Conservation (phyloP, 1,284 basidiomycete species). For the Sparassis latifolia region DNA sequence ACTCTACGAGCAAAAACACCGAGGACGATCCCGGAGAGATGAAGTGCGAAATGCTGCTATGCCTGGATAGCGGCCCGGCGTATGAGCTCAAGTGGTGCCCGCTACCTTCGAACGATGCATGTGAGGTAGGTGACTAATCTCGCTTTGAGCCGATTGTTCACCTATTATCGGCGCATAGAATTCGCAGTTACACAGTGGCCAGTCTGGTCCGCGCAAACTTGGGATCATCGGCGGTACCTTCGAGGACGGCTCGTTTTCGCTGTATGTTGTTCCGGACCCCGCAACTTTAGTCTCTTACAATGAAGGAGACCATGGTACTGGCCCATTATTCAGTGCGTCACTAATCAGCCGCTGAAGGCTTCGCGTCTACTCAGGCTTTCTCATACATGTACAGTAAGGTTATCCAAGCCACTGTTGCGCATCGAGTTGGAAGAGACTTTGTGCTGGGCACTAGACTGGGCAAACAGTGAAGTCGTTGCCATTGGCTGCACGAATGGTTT, state of each 20-base stretch:
- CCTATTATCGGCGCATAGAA: background rate
- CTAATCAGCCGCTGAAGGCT: background rate
- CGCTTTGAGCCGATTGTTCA: conserved; percentile 14
- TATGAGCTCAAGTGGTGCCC: conserved; percentile 87
- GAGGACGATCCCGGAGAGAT: conserved; percentile 32
- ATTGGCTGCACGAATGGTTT: conserved; percentile 79
- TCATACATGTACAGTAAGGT: conserved; percentile 37
- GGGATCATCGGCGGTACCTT: conserved; percentile 81
- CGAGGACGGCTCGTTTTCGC: conserved; percentile 72
- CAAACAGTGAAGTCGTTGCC: conserved; percentile 73
- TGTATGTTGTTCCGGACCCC: conserved; percentile 77
- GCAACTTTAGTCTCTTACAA: conserved; percentile 30
- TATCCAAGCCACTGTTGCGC: conserved; percentile 57
- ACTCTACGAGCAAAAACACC: background rate
- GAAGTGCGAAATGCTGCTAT: conserved; percentile 71
- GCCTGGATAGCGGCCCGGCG: conserved; percentile 69
- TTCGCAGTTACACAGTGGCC: background rate
- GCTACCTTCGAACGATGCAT: conserved; percentile 63
- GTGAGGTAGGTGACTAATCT: conserved; percentile 6
- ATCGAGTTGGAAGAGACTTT: conserved; percentile 69
- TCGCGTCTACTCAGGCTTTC: background rate
- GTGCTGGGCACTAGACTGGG: conserved; percentile 80
- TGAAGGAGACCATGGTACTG: conserved; percentile 14
- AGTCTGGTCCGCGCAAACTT: conserved; percentile 48
- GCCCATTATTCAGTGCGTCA: conserved; percentile 21